Conservation (phyloP, 2,329 filamentous ascomycete species). For the Boeremia lycopersici region DNA sequence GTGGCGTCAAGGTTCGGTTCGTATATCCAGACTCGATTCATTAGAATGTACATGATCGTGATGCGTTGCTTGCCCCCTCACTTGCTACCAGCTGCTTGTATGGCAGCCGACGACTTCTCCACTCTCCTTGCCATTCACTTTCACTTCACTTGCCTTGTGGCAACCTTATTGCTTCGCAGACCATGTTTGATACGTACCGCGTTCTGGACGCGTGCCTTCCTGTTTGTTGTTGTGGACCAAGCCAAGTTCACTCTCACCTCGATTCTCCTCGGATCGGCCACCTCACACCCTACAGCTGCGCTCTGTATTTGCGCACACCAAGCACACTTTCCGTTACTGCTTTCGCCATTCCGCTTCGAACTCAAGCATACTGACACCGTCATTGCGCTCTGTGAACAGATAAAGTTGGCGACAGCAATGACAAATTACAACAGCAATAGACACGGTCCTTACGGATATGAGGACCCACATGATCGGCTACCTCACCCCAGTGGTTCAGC, state of each 20-base stretch:
- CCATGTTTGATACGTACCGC: background rate
- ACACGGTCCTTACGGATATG: background rate
- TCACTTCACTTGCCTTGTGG: too few relatives aligned
- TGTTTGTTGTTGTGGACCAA: conserved; percentile 2
- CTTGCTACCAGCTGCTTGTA: background rate
- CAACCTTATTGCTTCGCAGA: too few relatives aligned
- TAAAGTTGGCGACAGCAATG: background rate
- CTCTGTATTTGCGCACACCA: background rate
- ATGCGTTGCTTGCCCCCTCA: background rate
- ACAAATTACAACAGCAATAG: background rate
- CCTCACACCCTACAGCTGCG: background rate
- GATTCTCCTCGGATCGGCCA: background rate
- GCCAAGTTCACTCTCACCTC: conserved; percentile 1
- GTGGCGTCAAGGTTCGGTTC: conserved; percentile 38
- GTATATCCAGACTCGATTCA: conserved; percentile 33
- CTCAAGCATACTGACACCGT: too few relatives aligned
- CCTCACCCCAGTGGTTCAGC: background rate
- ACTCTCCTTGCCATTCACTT: too few relatives aligned
- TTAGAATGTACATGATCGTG: conserved; percentile 27
- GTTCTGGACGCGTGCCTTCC: conserved; percentile 20
- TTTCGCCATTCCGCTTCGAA: background rate
- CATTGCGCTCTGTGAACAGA: background rate
- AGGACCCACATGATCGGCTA: background rate
- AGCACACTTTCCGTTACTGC: background rate
- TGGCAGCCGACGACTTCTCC: background rate